These are phyloP conservation scores for Bodo saltans DNA, from an alignment of 78 protist species.

Conservation along the genomic window DNA sequence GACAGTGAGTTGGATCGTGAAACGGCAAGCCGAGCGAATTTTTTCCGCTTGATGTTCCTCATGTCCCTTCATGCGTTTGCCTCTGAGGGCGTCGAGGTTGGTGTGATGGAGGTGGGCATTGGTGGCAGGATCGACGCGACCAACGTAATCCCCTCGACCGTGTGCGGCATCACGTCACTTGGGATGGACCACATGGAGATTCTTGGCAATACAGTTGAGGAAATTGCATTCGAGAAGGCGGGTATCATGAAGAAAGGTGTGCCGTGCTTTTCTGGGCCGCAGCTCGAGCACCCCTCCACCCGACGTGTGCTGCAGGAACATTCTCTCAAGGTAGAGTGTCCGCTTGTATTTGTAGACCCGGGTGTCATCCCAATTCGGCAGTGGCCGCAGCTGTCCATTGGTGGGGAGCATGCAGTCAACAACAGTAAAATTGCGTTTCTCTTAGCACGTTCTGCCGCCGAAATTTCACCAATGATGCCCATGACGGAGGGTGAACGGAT, in stretches of 20 bases:
- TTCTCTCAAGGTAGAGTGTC: conserved; percentile 4
- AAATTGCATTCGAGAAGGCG: conserved; percentile 73
- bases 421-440: conserved; percentile 71
- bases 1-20: neutral
- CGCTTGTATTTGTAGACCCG: neutral
- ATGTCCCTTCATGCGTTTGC: conserved; percentile 53
- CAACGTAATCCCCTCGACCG: conserved; percentile 60
- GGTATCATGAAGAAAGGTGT: conserved; percentile 62
- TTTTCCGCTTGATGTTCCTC: conserved; percentile 61
- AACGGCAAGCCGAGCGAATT: conserved; percentile 29
- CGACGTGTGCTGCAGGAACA: conserved; percentile 22
- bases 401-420: conserved; percentile 48
- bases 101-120: conserved; percentile 73
- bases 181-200: conserved; percentile 73
- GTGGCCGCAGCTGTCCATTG: neutral
- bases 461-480: neutral
- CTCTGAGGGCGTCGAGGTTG: conserved; percentile 54
- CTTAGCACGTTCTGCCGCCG: neutral
- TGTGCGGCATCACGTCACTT: conserved; percentile 54
- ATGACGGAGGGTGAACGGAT: neutral
- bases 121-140: conserved; percentile 76
- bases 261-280: conserved; percentile 48
- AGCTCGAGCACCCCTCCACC: conserved; percentile 48
- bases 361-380: neutral
- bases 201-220: conserved; percentile 64